Evolutionary conservation across 768 basidiomycete species (phyloP).

Genomic region (Phaeolepiota aurea): DNA sequence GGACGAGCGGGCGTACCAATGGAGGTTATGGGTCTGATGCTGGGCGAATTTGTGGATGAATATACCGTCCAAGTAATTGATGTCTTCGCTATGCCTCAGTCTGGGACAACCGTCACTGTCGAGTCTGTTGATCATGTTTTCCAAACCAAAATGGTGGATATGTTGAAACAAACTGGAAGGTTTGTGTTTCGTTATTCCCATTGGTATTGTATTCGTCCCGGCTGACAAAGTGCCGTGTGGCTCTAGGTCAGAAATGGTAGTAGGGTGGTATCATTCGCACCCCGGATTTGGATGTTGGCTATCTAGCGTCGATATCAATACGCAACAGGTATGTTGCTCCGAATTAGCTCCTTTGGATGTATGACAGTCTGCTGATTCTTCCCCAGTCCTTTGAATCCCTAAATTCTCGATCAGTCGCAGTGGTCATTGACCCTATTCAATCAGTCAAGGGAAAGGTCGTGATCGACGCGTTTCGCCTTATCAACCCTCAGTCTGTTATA

Average conservation of each 20-base stretch:
- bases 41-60: constrained; percentile 98
- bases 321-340: constrained; percentile 68
- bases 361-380: constrained; percentile 1
- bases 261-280: constrained; percentile 99
- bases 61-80: constrained; percentile 93
- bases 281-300: constrained; percentile 99
- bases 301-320: constrained; percentile 97
- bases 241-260: constrained; percentile 87
- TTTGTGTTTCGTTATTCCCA: constrained; percentile 19
- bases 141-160: constrained; percentile 96
- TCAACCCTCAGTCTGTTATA: constrained; percentile 85
- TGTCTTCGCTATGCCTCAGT: constrained; percentile 98
- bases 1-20: constrained; percentile 98
- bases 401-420: constrained; percentile 88
- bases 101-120: constrained; percentile 94
- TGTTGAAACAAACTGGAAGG: constrained; percentile 99
- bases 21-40: constrained; percentile 99
- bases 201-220: neutral
- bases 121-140: constrained; percentile 99
- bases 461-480: constrained; percentile 97
- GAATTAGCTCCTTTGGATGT: neutral
- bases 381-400: constrained; percentile 91
- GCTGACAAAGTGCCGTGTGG: constrained; percentile 1
- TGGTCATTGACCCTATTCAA: constrained; percentile 97
- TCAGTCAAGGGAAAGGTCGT: constrained; percentile 99